Percentiles rank a stretch among this genome's conserved stretches.
Conservation (phyloP, 192 early-diverging fungal genomes). For the Podila verticillata region DNA sequence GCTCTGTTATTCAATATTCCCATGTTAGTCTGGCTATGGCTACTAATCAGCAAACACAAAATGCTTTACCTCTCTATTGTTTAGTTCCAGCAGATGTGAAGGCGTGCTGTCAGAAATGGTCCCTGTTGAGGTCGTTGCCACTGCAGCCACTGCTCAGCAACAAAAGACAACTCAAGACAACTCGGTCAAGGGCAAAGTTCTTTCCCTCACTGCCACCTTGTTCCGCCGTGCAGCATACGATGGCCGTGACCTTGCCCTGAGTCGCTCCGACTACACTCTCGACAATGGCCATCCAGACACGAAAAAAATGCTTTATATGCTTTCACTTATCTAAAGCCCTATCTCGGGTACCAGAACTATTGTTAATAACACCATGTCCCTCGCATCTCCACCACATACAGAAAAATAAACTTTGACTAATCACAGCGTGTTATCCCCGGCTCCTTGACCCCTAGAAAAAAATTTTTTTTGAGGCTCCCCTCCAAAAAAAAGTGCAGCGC, state of each 20-base stretch:
- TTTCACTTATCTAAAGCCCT: constrained; percentile 23
- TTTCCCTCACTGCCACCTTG: constrained; percentile 1
- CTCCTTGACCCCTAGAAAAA: background rate
- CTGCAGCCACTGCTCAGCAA: background rate
- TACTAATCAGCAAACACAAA: too few species aligned
- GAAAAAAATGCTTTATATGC: constrained; percentile 44
- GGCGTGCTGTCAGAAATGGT: constrained; percentile 29
- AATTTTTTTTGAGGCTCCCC: background rate
- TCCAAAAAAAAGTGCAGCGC: constrained; percentile 2
- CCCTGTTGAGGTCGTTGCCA: constrained; percentile 12
- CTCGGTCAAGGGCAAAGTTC: background rate
- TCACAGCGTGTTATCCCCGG: too few species aligned
- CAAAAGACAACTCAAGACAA: too few species aligned
- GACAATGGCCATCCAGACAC: constrained; percentile 20
- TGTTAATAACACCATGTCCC: background rate
- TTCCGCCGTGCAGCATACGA: constrained; percentile 3
- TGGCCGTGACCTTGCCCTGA: constrained; percentile 2
- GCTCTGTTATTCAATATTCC: too few species aligned
- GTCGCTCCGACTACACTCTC: constrained; percentile 6
- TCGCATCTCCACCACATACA: background rate
- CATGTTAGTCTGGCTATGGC: too few species aligned
- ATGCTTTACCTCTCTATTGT: too few species aligned
- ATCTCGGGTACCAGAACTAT: too few species aligned
- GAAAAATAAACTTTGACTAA: too few species aligned
- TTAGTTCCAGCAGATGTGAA: constrained; percentile 18